Percentiles rank a stretch among this genome's conserved stretches.
Conservation (phyloP, 768 basidiomycete species). For the Tricholoma sp. region DNA sequence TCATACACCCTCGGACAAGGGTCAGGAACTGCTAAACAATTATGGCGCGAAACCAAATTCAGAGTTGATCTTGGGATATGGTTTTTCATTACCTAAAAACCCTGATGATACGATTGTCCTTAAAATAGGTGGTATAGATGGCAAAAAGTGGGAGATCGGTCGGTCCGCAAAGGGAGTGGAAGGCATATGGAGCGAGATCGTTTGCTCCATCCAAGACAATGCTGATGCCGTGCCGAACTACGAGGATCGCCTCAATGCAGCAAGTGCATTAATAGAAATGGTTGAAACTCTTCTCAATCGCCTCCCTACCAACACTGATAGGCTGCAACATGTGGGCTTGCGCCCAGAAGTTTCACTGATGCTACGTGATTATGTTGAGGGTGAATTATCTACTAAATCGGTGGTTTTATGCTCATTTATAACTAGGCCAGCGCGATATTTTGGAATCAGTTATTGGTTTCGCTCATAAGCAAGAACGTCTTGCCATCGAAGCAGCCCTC, state of each 20-base stretch:
- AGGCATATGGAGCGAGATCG: constrained; percentile 56
- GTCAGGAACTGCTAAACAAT: constrained; percentile 77
- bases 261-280: constrained; percentile 66
- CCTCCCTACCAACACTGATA: constrained; percentile 33
- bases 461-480: constrained; percentile 39
- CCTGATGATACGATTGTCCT: constrained; percentile 85
- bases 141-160: constrained; percentile 58
- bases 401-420: neutral
- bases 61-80: constrained; percentile 88
- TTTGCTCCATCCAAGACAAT: constrained; percentile 24
- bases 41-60: constrained; percentile 90
- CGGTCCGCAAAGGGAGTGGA: constrained; percentile 49
- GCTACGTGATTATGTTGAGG: constrained; percentile 65
- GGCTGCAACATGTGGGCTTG: constrained; percentile 21
- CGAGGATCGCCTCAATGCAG: constrained; percentile 66
- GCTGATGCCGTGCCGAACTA: constrained; percentile 29
- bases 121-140: constrained; percentile 55
- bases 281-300: constrained; percentile 42
- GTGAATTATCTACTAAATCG: constrained; percentile 26
- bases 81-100: constrained; percentile 76
- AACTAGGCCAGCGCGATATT: constrained; percentile 55
- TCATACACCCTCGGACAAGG: constrained; percentile 36
- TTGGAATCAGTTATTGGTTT: constrained; percentile 48
- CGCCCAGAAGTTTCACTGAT: constrained; percentile 59
- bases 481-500: constrained; percentile 43